Evolutionary conservation across 2,329 filamentous ascomycete species (phyloP).

Genomic region (Cadophora malorum): DNA sequence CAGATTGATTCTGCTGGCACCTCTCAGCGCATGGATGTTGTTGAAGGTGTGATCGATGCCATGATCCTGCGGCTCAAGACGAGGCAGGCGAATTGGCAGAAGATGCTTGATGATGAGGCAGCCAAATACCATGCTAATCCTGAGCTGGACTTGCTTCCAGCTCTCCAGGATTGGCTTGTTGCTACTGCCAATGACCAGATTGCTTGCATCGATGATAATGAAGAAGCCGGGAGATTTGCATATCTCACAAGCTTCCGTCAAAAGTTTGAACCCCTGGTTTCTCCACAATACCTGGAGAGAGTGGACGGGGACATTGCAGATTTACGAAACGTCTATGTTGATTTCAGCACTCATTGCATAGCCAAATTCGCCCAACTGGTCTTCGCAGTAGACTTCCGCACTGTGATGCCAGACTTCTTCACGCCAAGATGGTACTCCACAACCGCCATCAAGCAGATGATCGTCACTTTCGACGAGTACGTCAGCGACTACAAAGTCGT

Average conservation of each 20-base stretch:
- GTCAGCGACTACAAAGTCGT: conserved; percentile 84
- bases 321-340: conserved; percentile 90
- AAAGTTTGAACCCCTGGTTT: conserved; percentile 82
- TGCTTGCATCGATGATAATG: conserved; percentile 93
- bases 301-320: conserved; percentile 74
- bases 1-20: conserved; percentile 86
- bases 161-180: conserved; percentile 93
- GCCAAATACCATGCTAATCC: conserved; percentile 68
- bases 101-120: conserved; percentile 86
- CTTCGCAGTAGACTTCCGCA: conserved; percentile 86
- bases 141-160: conserved; percentile 74
- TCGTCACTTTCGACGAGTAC: conserved; percentile 95
- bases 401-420: conserved; percentile 88
- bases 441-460: conserved; percentile 90
- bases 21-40: conserved; percentile 86
- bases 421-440: conserved; percentile 86
- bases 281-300: conserved; percentile 78
- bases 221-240: conserved; percentile 74
- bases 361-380: conserved; percentile 85
- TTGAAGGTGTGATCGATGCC: conserved; percentile 93
- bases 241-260: conserved; percentile 88
- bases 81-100: conserved; percentile 86
- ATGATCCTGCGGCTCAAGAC: conserved; percentile 89
- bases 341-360: conserved; percentile 93
- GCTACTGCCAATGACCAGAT: conserved; percentile 99